These are phyloP conservation scores for Thermomyces lanuginosus DNA, from an alignment of 2,329 filamentous ascomycete species.

Conservation along the genomic window DNA sequence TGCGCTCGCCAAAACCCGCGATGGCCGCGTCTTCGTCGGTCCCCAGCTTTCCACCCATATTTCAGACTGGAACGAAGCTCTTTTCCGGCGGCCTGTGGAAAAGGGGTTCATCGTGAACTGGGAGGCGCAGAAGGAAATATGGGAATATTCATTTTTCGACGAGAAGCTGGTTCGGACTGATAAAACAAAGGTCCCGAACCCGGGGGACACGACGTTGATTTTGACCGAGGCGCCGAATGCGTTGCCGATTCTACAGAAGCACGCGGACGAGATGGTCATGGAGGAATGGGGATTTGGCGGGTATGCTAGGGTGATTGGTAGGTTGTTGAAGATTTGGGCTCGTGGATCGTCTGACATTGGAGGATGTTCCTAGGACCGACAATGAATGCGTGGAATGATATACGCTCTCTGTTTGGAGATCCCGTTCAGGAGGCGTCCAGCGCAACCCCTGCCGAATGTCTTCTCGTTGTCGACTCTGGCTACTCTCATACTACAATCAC, in stretches of 20 bases:
- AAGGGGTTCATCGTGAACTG: constrained; percentile 92
- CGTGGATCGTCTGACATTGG: neutral
- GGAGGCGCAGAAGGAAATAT: constrained; percentile 90
- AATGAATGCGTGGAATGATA: constrained; percentile 69
- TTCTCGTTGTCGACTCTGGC: constrained; percentile 80
- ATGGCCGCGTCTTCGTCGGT: constrained; percentile 62
- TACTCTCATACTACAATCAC: constrained; percentile 89
- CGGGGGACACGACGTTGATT: constrained; percentile 65
- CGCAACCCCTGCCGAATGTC: constrained; percentile 50
- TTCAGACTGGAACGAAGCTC: constrained; percentile 75
- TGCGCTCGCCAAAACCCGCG: constrained; percentile 69
- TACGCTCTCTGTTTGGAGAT: constrained; percentile 52
- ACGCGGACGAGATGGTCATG: constrained; percentile 93
- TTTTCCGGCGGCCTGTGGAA: constrained; percentile 77
- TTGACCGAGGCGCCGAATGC: constrained; percentile 76
- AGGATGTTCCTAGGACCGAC: constrained; percentile 40
- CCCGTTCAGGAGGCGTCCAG: constrained; percentile 30
- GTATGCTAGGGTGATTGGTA: constrained; percentile 61
- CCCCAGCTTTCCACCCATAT: constrained; percentile 57
- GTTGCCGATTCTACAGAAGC: constrained; percentile 62
- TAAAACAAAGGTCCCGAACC: constrained; percentile 35
- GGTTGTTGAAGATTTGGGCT: constrained; percentile 15
- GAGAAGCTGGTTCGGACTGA: constrained; percentile 43
- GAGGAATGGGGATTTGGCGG: constrained; percentile 89
- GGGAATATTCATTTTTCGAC: constrained; percentile 77